Percentiles rank a stretch among this genome's conserved stretches.
These are phyloP conservation scores for Podaxis sp. DNA, from an alignment of 768 basidiomycete genomes.

Conservation along the genomic window DNA sequence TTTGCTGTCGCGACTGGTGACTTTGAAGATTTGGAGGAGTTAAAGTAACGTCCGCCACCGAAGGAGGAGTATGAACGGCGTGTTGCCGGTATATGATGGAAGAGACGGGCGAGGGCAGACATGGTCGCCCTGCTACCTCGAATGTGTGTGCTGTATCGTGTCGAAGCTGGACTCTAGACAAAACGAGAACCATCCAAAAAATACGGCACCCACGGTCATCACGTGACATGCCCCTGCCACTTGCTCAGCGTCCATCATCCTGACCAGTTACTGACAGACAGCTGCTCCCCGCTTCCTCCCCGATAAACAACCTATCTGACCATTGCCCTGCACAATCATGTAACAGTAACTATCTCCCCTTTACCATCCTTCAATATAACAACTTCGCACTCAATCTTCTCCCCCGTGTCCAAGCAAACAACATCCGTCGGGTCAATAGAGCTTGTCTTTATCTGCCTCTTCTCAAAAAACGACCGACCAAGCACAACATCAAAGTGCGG, in stretches of 20 bases:
- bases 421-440: constrained; percentile 86
- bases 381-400: constrained; percentile 88
- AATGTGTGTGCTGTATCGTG: not conserved
- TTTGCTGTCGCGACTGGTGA: constrained; percentile 36
- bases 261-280: not conserved
- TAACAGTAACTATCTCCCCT: constrained; percentile 89
- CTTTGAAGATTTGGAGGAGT: constrained; percentile 69
- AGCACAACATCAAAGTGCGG: constrained; percentile 95
- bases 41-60: constrained; percentile 74
- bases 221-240: not conserved
- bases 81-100: constrained; percentile 45
- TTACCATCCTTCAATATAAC: constrained; percentile 90
- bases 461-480: constrained; percentile 83
- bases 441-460: constrained; percentile 78
- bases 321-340: constrained; percentile 35
- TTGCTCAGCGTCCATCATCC: not conserved
- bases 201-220: not conserved
- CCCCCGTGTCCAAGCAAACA: constrained; percentile 88
- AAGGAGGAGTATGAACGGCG: constrained; percentile 73
- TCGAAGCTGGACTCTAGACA: not conserved
- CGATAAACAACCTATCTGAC: not conserved
- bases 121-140: constrained; percentile 29
- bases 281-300: not conserved
- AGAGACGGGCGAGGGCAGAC: constrained; percentile 51
- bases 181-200: constrained; percentile 1